These are phyloP conservation scores for Psidium friedrichsthalianum DNA, from an alignment of 345 rosid species.

Conservation along the genomic window DNA sequence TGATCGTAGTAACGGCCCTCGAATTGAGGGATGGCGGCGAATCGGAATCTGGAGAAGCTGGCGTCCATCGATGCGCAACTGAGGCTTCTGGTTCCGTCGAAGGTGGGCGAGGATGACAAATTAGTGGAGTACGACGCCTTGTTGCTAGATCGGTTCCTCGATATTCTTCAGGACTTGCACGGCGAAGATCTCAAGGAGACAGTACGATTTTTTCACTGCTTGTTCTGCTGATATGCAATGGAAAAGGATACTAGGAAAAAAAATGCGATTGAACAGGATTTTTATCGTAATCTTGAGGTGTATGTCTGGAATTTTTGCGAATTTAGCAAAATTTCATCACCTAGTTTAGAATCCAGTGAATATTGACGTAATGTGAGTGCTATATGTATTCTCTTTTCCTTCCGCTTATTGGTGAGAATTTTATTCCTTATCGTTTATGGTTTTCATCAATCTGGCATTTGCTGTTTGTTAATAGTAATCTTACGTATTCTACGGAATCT, in stretches of 20 bases:
- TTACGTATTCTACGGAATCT: neutral
- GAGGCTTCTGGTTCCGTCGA: constrained; percentile 65
- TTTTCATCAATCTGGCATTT: neutral
- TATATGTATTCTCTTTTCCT: neutral
- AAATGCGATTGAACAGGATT: neutral
- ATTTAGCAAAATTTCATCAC: neutral
- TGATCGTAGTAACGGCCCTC: neutral
- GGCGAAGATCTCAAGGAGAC: constrained; percentile 96
- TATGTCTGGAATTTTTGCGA: neutral
- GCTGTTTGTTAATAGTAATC: neutral
- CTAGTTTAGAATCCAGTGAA: neutral
- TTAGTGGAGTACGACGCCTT: constrained; percentile 91
- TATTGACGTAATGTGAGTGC: neutral
- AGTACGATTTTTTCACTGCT: constrained; percentile 16
- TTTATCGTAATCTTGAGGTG: neutral
- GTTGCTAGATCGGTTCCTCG: constrained; percentile 91
- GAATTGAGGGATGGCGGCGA: constrained; percentile 31
- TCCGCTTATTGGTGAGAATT: neutral
- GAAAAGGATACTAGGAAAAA: fast-evolving
- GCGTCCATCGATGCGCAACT: constrained; percentile 96
- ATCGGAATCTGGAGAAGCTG: constrained; percentile 69
- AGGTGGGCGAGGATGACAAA: constrained; percentile 94
- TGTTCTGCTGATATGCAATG: neutral
- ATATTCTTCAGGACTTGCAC: constrained; percentile 87
- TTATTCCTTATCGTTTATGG: neutral